phyloP scores from a whole-genome alignment of 192 early-diverging fungal species.

The Ambispora gerdemannii region DNA sequence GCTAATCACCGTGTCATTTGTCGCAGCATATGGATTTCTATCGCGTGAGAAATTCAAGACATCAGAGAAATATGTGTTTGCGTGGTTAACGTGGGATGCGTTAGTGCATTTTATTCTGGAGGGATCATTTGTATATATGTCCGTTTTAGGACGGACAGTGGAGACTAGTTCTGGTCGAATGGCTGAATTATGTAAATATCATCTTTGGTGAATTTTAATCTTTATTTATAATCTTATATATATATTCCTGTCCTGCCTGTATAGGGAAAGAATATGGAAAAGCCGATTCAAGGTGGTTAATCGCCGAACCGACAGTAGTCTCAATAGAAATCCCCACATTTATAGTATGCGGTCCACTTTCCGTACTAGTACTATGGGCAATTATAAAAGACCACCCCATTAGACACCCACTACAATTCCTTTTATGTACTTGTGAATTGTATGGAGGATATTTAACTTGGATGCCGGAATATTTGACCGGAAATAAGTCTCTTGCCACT shows the following conservation, averaged over 20 bases:
- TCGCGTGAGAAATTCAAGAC: not conserved
- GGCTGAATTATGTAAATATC: constrained; percentile 33
- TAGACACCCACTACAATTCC: constrained; percentile 31
- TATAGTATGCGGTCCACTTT: constrained; percentile 25
- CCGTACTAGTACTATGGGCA: constrained; percentile 24
- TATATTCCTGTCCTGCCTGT: too few species aligned
- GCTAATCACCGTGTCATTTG: not conserved
- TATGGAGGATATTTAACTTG: constrained; percentile 41
- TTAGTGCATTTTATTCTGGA: constrained; percentile 39
- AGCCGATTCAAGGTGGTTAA: constrained; percentile 35
- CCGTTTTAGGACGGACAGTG: constrained; percentile 32
- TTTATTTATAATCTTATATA: not conserved
- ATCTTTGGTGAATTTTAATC: not conserved
- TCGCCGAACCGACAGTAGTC: constrained; percentile 33
- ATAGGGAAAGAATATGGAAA: constrained; percentile 42
- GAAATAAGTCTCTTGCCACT: constrained; percentile 27
- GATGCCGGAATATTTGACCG: constrained; percentile 36
- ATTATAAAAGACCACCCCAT: constrained; percentile 29
- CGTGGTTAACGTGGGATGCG: constrained; percentile 35
- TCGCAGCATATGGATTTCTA: not conserved
- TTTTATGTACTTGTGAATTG: constrained; percentile 32
- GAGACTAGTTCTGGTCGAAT: constrained; percentile 24
- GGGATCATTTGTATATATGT: constrained; percentile 34
- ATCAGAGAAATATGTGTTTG: constrained; percentile 28
- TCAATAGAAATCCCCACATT: constrained; percentile 36